These are phyloP conservation scores for Cystobasidiaceae sp. DNA, from an alignment of 1,284 basidiomycete genomes.

Conservation along the genomic window DNA sequence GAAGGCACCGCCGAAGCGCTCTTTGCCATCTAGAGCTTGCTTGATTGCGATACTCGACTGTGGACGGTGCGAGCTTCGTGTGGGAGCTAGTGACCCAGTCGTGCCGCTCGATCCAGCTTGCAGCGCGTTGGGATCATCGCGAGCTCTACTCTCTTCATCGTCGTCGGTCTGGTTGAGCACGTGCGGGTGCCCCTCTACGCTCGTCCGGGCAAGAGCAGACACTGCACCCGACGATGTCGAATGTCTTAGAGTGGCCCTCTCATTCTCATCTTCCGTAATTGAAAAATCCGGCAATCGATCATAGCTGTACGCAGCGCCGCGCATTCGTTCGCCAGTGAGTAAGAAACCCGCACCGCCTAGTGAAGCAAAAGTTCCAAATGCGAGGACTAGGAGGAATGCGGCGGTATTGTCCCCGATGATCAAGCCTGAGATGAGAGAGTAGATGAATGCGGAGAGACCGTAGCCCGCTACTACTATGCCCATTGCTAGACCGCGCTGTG, in stretches of 20 bases:
- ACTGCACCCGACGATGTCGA: too few relatives aligned
- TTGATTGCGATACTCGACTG: constrained; percentile 7
- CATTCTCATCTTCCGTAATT: background rate
- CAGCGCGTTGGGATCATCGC: too few relatives aligned
- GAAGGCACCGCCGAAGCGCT: too few relatives aligned
- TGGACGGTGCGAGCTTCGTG: background rate
- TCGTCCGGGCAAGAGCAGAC: too few relatives aligned
- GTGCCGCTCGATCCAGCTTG: too few relatives aligned
- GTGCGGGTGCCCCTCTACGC: too few relatives aligned
- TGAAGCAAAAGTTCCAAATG: constrained; percentile 20
- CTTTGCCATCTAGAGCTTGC: background rate
- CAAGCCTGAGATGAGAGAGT: constrained; percentile 17
- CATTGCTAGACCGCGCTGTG: constrained; percentile 22
- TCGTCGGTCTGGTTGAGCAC: too few relatives aligned
- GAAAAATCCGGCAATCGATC: too few relatives aligned
- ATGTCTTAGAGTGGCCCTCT: too few relatives aligned
- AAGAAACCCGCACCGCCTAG: background rate
- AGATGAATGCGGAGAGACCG: constrained; percentile 20
- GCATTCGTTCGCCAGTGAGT: constrained; percentile 1
- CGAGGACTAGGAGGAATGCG: constrained; percentile 28
- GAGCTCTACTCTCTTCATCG: too few relatives aligned
- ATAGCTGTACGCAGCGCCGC: too few relatives aligned
- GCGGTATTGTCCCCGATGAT: constrained; percentile 27
- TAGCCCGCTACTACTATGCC: constrained; percentile 21
- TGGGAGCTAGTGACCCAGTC: too few relatives aligned